phyloP scores from a whole-genome alignment of 1,284 basidiomycete species.

The Trichosporon sp. region DNA sequence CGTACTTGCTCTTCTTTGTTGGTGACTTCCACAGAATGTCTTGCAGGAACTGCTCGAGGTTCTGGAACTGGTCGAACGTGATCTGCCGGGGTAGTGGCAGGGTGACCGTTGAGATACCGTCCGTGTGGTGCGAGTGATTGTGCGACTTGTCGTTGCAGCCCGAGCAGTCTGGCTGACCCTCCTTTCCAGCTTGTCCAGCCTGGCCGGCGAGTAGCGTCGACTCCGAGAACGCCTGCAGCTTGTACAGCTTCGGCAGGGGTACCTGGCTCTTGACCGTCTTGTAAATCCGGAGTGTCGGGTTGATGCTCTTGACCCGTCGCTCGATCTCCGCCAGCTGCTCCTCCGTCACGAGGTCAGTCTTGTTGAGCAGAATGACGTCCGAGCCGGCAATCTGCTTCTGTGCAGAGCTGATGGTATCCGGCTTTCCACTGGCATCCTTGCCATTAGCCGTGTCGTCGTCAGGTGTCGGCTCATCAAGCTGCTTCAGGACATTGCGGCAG shows the following conservation, averaged over 20 bases:
- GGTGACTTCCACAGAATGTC: conserved; percentile 65
- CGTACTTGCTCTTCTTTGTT: conserved; percentile 23
- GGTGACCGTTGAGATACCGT: conserved; percentile 61
- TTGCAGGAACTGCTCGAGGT: conserved; percentile 71
- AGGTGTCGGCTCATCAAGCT: conserved; percentile 28
- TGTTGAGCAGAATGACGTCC: conserved; percentile 85
- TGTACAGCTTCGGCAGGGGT: conserved; percentile 64
- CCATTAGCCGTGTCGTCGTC: background rate
- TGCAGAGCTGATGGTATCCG: conserved; percentile 56
- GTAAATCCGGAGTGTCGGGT: conserved; percentile 68
- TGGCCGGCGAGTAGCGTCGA: background rate
- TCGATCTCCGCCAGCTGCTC: conserved; percentile 52
- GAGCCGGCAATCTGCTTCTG: conserved; percentile 82
- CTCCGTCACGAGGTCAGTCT: conserved; percentile 63
- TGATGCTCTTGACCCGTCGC: conserved; percentile 58
- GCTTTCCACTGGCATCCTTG: background rate
- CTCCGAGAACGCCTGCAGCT: conserved; percentile 65
- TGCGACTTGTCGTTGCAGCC: conserved; percentile 38
- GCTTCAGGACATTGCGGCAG: conserved; percentile 69
- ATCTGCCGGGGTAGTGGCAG: conserved; percentile 60
- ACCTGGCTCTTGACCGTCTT: conserved; percentile 63
- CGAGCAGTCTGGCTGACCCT: background rate
- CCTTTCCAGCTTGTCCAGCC: too few relatives aligned
- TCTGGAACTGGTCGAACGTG: conserved; percentile 26
- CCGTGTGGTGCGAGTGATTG: conserved; percentile 36